phyloP scores from a whole-genome alignment of 1,284 basidiomycete genomes.

The Ceratobasidium theobromae region DNA sequence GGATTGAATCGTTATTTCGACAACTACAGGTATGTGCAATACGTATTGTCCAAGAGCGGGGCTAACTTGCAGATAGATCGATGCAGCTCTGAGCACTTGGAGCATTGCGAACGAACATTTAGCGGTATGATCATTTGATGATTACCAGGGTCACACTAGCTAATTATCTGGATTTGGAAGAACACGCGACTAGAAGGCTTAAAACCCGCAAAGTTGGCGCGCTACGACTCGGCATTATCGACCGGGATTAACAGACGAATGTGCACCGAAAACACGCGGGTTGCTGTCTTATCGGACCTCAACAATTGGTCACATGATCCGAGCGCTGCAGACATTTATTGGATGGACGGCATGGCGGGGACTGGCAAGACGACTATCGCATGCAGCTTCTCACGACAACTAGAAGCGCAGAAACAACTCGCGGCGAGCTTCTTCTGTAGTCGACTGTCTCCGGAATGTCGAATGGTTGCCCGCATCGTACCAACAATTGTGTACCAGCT shows the following conservation, averaged over 20 bases:
- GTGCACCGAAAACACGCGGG: too few species aligned
- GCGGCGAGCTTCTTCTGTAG: slow-evolving; percentile 23
- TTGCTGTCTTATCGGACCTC: too few species aligned
- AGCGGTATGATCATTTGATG: neutral
- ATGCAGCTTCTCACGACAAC: too few species aligned
- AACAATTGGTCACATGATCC: too few species aligned
- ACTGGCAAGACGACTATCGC: too few species aligned
- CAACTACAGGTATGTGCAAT: neutral
- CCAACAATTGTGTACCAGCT: too few species aligned
- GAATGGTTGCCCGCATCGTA: neutral
- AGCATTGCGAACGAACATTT: too few species aligned
- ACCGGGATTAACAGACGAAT: too few species aligned
- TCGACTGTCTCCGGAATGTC: neutral
- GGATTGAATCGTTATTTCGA: neutral
- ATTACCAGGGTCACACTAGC: neutral
- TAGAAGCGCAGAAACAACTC: too few species aligned
- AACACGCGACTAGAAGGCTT: neutral
- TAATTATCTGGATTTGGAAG: neutral
- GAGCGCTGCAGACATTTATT: too few species aligned
- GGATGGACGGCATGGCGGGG: too few species aligned
- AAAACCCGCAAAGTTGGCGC: neutral
- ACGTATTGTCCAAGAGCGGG: neutral
- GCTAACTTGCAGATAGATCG: neutral
- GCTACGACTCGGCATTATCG: neutral
- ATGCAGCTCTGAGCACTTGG: neutral